Base-by-base conservation (phyloP, 305 asterid genomes). In the Lippia alba region DNA sequence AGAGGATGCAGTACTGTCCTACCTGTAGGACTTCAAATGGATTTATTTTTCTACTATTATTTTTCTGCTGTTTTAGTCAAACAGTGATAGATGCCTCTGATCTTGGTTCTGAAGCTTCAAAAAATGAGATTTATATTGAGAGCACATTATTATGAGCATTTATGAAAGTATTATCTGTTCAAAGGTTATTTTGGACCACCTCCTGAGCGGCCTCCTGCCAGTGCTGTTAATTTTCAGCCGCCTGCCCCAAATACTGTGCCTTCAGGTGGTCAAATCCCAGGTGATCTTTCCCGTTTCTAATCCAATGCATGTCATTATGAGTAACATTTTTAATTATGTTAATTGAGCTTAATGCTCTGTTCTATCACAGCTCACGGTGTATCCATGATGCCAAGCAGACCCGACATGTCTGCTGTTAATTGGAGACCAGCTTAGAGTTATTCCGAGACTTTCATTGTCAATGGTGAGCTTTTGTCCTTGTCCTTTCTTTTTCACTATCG, bases 391-490 rank as follows among this genome's bases (percentile, higher is more conserved):
- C 78, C 88, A 2, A 64, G 90, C 80, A 85, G 91, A 79, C 86
- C 89, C 62, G 94, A 89, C 68, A 71, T 84, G 82, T 66, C 91
- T 68, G 61, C 86, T 1, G 74, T 81, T 74, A 85, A 74, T 76
- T 85, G 96, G 96, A 87, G 96, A 71, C 94, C 96, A 77, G 67
- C 86, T 10, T 89, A 79, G 86, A 65, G 72, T 64, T 67, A 57
- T 63, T 66, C 66, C 40, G 54, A 62, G 45, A 56, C 44, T 61
- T 64, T 50, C 75, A 53, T 19, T 71, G 76, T 75, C 70, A 70
- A 36, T 57, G 85, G 87, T 82, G 67, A 79, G 86, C 45, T 64
- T 67, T 63, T 71, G 59, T 12, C 64, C 32, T 34, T 32, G 36
- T 55, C 24, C 44, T 62, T 61, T 40, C 11, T 1, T 66, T 19